Conservation (phyloP, 2,329 filamentous ascomycete species). For the Diaporthe batatas region DNA sequence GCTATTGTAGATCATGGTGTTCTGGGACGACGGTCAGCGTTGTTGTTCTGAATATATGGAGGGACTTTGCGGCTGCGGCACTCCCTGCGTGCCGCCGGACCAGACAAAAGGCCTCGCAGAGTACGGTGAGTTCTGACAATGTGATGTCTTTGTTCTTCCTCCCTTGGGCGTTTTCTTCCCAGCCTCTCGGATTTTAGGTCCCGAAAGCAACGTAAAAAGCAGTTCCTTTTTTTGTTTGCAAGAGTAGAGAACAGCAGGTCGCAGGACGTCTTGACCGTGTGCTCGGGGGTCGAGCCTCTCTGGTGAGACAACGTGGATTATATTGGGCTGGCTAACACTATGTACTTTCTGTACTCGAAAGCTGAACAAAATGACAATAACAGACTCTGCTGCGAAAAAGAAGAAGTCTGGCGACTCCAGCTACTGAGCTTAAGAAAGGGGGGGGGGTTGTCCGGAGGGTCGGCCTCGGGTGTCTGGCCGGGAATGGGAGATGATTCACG, state of each 20-base stretch:
- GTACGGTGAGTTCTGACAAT: constrained; percentile 41
- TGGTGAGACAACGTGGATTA: constrained; percentile 56
- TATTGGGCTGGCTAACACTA: constrained; percentile 66
- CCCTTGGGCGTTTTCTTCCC: background rate
- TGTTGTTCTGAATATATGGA: constrained; percentile 1
- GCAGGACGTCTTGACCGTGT: constrained; percentile 33
- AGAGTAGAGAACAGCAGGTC: constrained; percentile 28
- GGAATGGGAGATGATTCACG: constrained; percentile 21
- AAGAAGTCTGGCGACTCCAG: constrained; percentile 12
- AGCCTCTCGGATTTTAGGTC: background rate
- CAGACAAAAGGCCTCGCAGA: constrained; percentile 44
- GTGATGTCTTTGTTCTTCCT: constrained; percentile 14
- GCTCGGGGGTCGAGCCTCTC: constrained; percentile 36
- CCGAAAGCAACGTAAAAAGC: constrained; percentile 34
- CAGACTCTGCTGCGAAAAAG: constrained; percentile 21
- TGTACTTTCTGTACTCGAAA: constrained; percentile 52
- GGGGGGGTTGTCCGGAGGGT: background rate
- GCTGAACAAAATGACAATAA: constrained; percentile 31
- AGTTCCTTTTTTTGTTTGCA: constrained; percentile 25
- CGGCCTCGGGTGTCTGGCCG: constrained; percentile 21
- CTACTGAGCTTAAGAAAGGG: constrained; percentile 20
- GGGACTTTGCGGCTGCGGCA: constrained; percentile 27
- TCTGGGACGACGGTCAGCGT: constrained; percentile 22
- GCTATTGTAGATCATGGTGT: constrained; percentile 55
- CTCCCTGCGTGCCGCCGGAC: constrained; percentile 42